Evolutionary conservation across 2,329 filamentous ascomycete genomes (phyloP).

Genomic region (Penicillium aurantiogriseum): DNA sequence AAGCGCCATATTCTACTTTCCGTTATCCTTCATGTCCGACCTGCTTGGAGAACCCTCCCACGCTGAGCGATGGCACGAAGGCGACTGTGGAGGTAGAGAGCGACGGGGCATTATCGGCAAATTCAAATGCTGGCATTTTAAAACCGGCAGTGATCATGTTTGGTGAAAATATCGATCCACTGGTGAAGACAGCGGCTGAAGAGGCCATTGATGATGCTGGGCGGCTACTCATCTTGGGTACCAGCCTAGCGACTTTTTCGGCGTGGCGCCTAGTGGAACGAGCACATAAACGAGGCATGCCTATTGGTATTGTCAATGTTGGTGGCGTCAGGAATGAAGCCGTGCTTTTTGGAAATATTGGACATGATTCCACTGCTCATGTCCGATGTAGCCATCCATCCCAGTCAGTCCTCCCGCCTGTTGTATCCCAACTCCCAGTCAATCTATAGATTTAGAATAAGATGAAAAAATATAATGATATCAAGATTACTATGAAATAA

Average conservation of each 20-base stretch:
- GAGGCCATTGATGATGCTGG: conserved; percentile 73
- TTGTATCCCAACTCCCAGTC: conserved; percentile 34
- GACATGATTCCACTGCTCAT: conserved; percentile 26
- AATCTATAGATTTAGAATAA: conserved; percentile 1
- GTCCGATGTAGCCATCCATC: conserved; percentile 46
- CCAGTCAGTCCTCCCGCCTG: conserved; percentile 43
- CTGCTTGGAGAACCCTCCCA: conserved; percentile 66
- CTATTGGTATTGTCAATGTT: conserved; percentile 83
- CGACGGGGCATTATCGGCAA: conserved; percentile 73
- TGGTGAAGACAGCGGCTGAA: conserved; percentile 74
- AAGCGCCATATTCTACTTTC: conserved; percentile 84
- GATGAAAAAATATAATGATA: neutral
- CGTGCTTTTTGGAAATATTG: conserved; percentile 38
- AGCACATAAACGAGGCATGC: conserved; percentile 77
- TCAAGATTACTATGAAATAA: neutral
- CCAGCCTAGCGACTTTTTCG: conserved; percentile 89
- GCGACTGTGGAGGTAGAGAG: conserved; percentile 66
- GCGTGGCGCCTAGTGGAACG: conserved; percentile 86
- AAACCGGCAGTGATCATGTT: conserved; percentile 97
- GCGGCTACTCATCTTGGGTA: conserved; percentile 76
- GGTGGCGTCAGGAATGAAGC: conserved; percentile 50
- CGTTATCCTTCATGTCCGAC: conserved; percentile 84
- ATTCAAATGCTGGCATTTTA: conserved; percentile 71
- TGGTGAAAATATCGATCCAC: conserved; percentile 74
- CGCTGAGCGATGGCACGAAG: conserved; percentile 53